Evolutionary conservation across 176 grass and related monocot genomes (phyloP), one percentile per base, ranked within the genome.

Genomic region (Avena eriantha): DNA sequence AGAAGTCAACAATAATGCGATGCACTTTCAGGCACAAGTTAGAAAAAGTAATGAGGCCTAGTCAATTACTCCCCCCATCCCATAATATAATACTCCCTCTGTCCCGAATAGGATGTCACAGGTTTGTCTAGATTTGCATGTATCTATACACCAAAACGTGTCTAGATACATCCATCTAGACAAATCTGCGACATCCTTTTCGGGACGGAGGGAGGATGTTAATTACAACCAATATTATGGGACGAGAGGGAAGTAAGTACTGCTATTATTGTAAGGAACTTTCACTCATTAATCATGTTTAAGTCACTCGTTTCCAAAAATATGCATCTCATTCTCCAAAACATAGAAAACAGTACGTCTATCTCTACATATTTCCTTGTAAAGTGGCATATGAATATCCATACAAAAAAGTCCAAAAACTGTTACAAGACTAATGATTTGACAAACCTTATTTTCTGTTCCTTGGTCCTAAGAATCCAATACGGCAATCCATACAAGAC

Each of bases 401-500:
- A 53, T 31, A 76, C 46, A 76, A 31, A 76, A 76, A 23, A 51
- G 73, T 51, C 23, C 7, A 51, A 26, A 29, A 73, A 41, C 61
- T 65, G 61, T 23, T 65, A 14, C 24, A 15, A 66, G 63, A 66
- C 63, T 16, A 33, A 17, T 1, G 1, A 35, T 18, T 34, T 18
- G 31, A 67, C 12, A 3, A 54, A 72, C 5, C 31, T 64, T 78
- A 23, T 41, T 18, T 10, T 84, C 33, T 7, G 45, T 45, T 11
- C 69, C 55, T 87, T 22, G 60, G 73, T 73, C 69, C 29, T 60
- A 81, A 51, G 50, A 35, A 26, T 35, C 64, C 64, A 86, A 79
- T 15, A 60, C 22, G 29, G 54, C 36, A 61, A 75, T 61, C 6
- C 23, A 21, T 6, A 49, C 51, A 36, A 36, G 66, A 11, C 17